phyloP scores from a whole-genome alignment of 1,284 basidiomycete species.

The Wallemia mellicola region DNA sequence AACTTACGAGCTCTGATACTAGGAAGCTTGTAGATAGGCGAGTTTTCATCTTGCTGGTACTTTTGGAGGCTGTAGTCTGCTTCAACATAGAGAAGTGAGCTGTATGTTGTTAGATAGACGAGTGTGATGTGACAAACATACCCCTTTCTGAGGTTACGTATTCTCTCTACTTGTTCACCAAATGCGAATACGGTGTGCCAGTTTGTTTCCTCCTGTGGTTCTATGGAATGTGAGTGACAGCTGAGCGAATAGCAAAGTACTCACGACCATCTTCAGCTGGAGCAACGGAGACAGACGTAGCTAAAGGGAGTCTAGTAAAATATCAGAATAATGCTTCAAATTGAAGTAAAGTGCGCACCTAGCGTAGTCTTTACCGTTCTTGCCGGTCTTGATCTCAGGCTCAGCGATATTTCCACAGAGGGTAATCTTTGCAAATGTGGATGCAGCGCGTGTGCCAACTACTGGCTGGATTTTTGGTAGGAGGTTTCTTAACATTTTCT shows the following conservation, averaged over 20 bases:
- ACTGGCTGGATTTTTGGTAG: not conserved
- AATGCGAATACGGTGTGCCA: not conserved
- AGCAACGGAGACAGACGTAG: not conserved
- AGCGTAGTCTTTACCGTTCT: not conserved
- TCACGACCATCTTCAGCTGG: not conserved
- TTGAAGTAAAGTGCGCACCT: too few species aligned
- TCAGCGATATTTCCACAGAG: not conserved
- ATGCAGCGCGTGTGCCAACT: not conserved
- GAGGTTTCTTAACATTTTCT: not conserved
- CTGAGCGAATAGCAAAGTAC: not conserved
- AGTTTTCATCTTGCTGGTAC: not conserved
- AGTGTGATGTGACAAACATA: not conserved
- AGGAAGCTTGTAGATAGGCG: not conserved
- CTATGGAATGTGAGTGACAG: not conserved
- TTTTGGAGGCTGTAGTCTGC: not conserved
- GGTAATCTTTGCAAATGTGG: not conserved
- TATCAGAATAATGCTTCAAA: too few species aligned
- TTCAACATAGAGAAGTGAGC: not conserved
- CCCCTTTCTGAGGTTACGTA: not conserved
- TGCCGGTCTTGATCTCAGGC: not conserved
- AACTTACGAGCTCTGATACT: not conserved
- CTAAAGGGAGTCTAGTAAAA: not conserved
- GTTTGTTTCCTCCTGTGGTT: not conserved
- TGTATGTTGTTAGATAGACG: not conserved
- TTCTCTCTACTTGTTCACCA: not conserved